These are phyloP conservation scores for Diaporthe velutina DNA, from an alignment of 2,329 filamentous ascomycete species.

Conservation along the genomic window DNA sequence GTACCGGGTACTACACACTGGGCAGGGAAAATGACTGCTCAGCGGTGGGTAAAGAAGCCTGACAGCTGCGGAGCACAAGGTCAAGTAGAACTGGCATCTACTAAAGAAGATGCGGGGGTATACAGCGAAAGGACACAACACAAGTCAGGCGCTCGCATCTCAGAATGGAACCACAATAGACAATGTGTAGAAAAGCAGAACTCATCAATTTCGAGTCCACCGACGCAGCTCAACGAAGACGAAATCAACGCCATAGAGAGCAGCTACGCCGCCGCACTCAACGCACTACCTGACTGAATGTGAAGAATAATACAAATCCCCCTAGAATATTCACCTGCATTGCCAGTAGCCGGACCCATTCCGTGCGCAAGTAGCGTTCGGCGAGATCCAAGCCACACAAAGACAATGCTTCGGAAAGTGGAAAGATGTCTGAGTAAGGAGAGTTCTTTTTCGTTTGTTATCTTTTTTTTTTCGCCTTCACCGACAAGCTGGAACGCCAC, in stretches of 20 bases:
- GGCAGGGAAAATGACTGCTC: background rate
- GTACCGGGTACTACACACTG: background rate
- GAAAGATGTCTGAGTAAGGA: conserved; percentile 19
- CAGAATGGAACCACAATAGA: background rate
- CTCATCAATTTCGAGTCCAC: conserved; percentile 26
- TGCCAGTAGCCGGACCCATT: background rate
- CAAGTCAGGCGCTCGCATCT: background rate
- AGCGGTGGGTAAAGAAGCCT: background rate
- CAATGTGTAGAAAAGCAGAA: conserved; percentile 12
- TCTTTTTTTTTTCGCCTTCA: conserved; percentile 4
- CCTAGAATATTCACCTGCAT: conserved; percentile 15
- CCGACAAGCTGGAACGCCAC: conserved; percentile 32
- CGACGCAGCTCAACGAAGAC: conserved; percentile 20
- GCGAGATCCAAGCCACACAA: conserved; percentile 14
- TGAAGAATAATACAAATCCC: conserved; percentile 32
- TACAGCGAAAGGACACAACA: background rate
- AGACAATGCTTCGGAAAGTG: conserved; percentile 25
- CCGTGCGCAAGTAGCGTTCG: background rate
- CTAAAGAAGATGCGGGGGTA: background rate
- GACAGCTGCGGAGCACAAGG: background rate
- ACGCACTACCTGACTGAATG: conserved; percentile 30
- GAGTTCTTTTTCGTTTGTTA: conserved; percentile 23
- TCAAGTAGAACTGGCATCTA: background rate
- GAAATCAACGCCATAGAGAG: conserved; percentile 23
- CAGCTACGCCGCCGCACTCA: conserved; percentile 23